Conservation (phyloP, 768 basidiomycete genomes). For the Pisolithus tinctorius region DNA sequence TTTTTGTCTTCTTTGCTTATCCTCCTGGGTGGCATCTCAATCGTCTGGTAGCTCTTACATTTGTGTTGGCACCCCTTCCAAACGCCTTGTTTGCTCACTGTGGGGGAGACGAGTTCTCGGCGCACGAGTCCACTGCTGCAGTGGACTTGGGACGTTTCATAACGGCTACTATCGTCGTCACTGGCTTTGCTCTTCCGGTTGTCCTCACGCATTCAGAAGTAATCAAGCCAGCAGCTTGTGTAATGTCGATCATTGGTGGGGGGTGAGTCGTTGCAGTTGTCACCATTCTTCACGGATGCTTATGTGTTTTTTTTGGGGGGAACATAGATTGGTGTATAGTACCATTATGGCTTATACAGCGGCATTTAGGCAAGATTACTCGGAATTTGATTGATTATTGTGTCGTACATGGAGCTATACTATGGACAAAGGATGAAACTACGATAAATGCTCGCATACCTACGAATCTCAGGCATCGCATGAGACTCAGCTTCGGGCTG, state of each 20-base stretch:
- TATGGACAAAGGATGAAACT: not conserved
- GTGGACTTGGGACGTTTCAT: slow-evolving; percentile 93
- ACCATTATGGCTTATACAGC: slow-evolving; percentile 87
- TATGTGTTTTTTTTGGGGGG: not conserved
- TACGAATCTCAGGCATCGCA: not conserved
- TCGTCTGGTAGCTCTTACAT: slow-evolving; percentile 65
- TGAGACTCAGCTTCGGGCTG: slow-evolving; percentile 10
- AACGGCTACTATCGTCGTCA: slow-evolving; percentile 83
- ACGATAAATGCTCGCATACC: not conserved
- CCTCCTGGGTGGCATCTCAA: not conserved
- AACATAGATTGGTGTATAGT: slow-evolving; percentile 69
- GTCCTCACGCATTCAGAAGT: slow-evolving; percentile 89
- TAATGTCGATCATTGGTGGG: slow-evolving; percentile 94
- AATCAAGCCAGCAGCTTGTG: slow-evolving; percentile 76
- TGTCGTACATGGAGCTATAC: not conserved
- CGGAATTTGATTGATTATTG: slow-evolving; percentile 60
- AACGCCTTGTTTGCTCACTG: slow-evolving; percentile 94
- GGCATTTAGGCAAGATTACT: slow-evolving; percentile 72
- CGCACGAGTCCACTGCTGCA: slow-evolving; percentile 63
- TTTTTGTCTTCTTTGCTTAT: slow-evolving; percentile 5
- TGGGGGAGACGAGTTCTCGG: slow-evolving; percentile 80
- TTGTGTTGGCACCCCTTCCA: slow-evolving; percentile 92
- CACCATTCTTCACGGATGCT: slow-evolving; percentile 1
- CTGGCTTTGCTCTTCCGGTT: slow-evolving; percentile 89
- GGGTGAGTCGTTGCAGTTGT: slow-evolving; percentile 44